Base-by-base conservation (phyloP, 1,284 basidiomycete species). In the Pseudozyma tsukubaensis region DNA sequence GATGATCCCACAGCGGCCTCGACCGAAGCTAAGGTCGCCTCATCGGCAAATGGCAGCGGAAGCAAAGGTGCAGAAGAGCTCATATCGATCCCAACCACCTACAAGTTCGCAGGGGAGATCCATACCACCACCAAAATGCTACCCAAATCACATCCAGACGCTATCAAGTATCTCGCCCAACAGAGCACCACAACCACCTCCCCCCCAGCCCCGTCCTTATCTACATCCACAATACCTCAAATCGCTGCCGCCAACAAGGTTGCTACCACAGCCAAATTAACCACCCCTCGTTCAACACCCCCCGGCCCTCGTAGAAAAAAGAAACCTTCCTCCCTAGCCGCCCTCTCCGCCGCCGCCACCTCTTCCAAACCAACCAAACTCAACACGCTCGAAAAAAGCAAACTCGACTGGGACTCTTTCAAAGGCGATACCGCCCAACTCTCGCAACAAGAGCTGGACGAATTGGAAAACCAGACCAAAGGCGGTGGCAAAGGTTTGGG, bases 361-460 rank as follows among this genome's bases (percentile, higher is more conserved):
- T 19, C 49, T 16, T 66, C 48, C 13, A 73, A 78, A 44, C 74
- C 78, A 4, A 59, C 63, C 61, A 84, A 83, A 71, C 62, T 84
- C 49, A 84, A 83, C 59, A 84, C 83, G 37, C 67, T 84, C 16
- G 83, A 84, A 59, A 83, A 83, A 51, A 71, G 64, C 57, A 84
- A 84, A 58, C 57, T 83, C 48, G 83, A 84, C 50, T 84, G 83
- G 83, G 69, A 69, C 36, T n/a, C 24, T 10, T 68, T 50, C 59
- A 72, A 77, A 59, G 35, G 21, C 39, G 34, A 52, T 35, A 24
- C 68, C 0, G 65, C 51, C 32, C 67, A 75, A 14, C 50, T 83
- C 45, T 73, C 72, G 3, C 65, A 72, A 21, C 67, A 67, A 12
- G 83, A 84, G 49, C 59, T 71, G 14, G 80, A 79, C 43, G 80